These are phyloP conservation scores for Ampelocalamus luodianensis DNA, from an alignment of 176 grass and related monocot species.

Conservation along the genomic window DNA sequence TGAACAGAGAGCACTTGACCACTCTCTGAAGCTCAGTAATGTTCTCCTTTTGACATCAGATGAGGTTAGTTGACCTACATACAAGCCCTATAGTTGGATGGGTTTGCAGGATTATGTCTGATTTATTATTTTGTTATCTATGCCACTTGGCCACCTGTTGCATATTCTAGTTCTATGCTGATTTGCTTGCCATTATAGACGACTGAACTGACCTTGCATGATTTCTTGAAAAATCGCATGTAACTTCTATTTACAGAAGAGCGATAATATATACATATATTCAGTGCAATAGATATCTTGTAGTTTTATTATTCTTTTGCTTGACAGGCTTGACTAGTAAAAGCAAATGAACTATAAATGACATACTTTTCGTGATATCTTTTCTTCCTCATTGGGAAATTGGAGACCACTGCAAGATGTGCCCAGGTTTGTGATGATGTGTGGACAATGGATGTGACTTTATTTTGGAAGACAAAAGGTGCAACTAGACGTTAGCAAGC, in stretches of 20 bases:
- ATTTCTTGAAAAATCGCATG: not conserved
- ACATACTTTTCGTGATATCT: not conserved
- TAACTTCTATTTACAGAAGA: not conserved
- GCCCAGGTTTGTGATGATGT: too few species aligned
- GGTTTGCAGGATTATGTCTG: not conserved
- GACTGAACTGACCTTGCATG: not conserved
- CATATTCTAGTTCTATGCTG: not conserved
- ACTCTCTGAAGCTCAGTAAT: conserved; percentile 71
- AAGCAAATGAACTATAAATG: not conserved
- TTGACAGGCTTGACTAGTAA: not conserved
- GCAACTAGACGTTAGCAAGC: too few species aligned
- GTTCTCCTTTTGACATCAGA: conserved; percentile 94
- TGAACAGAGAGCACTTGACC: conserved; percentile 72
- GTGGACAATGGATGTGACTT: too few species aligned
- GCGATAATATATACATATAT: not conserved
- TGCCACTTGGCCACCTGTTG: not conserved
- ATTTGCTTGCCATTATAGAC: not conserved
- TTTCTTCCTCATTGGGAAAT: not conserved
- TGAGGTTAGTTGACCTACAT: conserved; percentile 57
- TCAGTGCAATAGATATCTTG: not conserved
- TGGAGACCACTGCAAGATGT: too few species aligned
- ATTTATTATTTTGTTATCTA: not conserved
- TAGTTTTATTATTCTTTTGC: not conserved
- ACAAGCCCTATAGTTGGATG: not conserved
- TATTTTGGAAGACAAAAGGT: too few species aligned